Evolutionary conservation across 495 filamentous ascomycete genomes (phyloP).

Genomic region (Penicillium dipodomyicola): DNA sequence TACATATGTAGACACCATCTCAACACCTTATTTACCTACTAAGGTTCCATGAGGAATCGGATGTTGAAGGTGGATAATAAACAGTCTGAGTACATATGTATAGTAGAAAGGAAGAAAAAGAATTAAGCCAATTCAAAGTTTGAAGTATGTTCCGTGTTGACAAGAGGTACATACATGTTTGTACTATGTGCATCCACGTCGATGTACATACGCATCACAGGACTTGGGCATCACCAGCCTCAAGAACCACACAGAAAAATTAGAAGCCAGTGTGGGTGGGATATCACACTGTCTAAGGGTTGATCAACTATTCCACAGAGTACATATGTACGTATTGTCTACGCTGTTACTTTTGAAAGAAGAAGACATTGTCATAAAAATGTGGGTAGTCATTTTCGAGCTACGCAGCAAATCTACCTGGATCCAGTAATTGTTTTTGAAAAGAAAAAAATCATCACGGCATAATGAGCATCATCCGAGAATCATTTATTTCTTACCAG

Average conservation of each 20-base stretch:
- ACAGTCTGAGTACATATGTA: not conserved
- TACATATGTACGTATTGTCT: too few relatives aligned
- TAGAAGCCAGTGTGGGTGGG: not conserved
- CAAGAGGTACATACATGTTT: not conserved
- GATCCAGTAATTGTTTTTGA: constrained; percentile 33
- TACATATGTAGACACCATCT: too few relatives aligned
- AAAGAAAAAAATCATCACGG: constrained; percentile 35
- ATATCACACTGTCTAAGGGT: not conserved
- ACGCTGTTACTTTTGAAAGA: not conserved
- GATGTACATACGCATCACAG: too few relatives aligned
- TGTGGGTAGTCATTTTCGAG: constrained; percentile 28
- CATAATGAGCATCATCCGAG: constrained; percentile 30
- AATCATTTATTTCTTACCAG: constrained; percentile 62
- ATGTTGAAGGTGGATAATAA: not conserved
- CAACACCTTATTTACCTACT: too few relatives aligned
- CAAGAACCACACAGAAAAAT: not conserved
- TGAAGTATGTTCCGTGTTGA: too few relatives aligned
- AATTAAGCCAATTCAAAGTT: too few relatives aligned
- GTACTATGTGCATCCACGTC: not conserved
- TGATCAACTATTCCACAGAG: not conserved
- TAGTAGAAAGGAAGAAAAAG: too few relatives aligned
- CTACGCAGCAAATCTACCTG: constrained; percentile 34
- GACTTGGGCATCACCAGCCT: too few relatives aligned
- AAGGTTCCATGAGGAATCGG: too few relatives aligned
- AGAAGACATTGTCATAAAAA: constrained; percentile 20